Evolutionary conservation across 768 basidiomycete species (phyloP).

Genomic region (Steccherinum ochraceum): DNA sequence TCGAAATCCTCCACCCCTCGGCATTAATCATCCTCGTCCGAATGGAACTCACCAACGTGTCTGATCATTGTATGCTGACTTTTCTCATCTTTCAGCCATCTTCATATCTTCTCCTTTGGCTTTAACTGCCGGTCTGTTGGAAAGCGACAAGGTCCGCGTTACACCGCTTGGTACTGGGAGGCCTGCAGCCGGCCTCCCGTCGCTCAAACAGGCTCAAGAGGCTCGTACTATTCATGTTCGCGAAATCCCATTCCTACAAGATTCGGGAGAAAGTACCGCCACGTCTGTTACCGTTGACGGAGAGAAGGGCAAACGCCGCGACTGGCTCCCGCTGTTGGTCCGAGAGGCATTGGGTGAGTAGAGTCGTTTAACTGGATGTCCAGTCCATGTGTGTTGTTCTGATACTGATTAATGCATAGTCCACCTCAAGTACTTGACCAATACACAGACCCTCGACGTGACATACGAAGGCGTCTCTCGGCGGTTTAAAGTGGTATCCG

Average conservation of each 20-base stretch:
- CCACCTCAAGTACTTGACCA: slow-evolving; percentile 62
- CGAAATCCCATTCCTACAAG: slow-evolving; percentile 28
- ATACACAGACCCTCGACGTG: slow-evolving; percentile 55
- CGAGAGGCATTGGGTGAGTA: slow-evolving; percentile 63
- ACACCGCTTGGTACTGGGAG: slow-evolving; percentile 29
- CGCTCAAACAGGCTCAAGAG: slow-evolving; percentile 41
- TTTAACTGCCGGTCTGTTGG: slow-evolving; percentile 52
- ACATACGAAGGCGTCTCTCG: slow-evolving; percentile 55
- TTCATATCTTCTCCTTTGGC: slow-evolving; percentile 49
- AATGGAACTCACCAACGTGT: not conserved
- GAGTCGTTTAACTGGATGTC: not conserved
- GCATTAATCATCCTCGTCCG: slow-evolving; percentile 3
- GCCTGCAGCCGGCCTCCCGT: slow-evolving; percentile 40
- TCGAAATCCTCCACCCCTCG: slow-evolving; percentile 6
- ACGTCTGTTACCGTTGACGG: slow-evolving; percentile 4
- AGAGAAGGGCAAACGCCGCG: slow-evolving; percentile 33
- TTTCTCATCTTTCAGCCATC: slow-evolving; percentile 37
- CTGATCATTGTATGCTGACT: slow-evolving; percentile 1
- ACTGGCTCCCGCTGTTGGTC: slow-evolving; percentile 65
- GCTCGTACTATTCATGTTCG: slow-evolving; percentile 47
- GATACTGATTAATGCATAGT: slow-evolving; percentile 34
- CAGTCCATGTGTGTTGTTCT: slow-evolving; percentile 1
- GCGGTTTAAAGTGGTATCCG: slow-evolving; percentile 47
- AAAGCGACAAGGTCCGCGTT: slow-evolving; percentile 43
- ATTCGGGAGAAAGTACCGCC: not conserved